A percentile compares a stretch with the other conserved stretches of the same genome.
These are phyloP conservation scores for Neurospora sp. DNA, from an alignment of 2,329 filamentous ascomycete species.

Conservation along the genomic window DNA sequence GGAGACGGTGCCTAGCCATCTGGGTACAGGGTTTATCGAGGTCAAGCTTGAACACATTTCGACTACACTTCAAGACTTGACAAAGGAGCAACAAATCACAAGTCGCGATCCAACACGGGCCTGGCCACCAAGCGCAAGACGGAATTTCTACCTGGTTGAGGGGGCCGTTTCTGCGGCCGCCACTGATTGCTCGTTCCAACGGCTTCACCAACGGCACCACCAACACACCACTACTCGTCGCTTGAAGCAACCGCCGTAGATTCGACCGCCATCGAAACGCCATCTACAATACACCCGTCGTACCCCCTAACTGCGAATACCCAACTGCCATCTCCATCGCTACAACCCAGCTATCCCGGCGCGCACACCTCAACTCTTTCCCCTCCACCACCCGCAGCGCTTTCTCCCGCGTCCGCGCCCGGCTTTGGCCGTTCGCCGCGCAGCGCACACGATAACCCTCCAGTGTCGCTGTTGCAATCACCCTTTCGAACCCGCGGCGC, in stretches of 20 bases:
- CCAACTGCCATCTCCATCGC: conserved; percentile 21
- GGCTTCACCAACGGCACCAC: conserved; percentile 33
- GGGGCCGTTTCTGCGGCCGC: conserved; percentile 38
- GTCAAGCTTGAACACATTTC: not conserved
- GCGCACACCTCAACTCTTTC: conserved; percentile 12
- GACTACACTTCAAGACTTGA: not conserved
- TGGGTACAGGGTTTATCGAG: not conserved
- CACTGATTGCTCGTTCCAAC: conserved; percentile 32
- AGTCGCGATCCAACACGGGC: not conserved
- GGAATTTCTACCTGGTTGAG: conserved; percentile 13
- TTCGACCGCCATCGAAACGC: conserved; percentile 13
- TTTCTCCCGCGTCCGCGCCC: conserved; percentile 7
- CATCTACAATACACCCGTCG: not conserved
- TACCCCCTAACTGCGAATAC: conserved; percentile 14
- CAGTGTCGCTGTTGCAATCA: conserved; percentile 22
- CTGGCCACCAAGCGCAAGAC: conserved; percentile 3
- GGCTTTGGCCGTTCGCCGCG: conserved; percentile 9
- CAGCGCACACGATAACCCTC: conserved; percentile 15
- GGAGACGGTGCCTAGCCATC: not conserved
- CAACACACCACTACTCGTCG: conserved; percentile 13
- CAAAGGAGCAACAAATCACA: not conserved
- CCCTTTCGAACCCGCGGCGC: conserved; percentile 32
- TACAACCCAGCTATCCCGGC: conserved; percentile 24
- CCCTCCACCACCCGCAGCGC: conserved; percentile 6
- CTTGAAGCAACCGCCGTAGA: conserved; percentile 20